Conservation (phyloP, 2,329 filamentous ascomycete genomes). For the Zymoseptoria passerinii region DNA sequence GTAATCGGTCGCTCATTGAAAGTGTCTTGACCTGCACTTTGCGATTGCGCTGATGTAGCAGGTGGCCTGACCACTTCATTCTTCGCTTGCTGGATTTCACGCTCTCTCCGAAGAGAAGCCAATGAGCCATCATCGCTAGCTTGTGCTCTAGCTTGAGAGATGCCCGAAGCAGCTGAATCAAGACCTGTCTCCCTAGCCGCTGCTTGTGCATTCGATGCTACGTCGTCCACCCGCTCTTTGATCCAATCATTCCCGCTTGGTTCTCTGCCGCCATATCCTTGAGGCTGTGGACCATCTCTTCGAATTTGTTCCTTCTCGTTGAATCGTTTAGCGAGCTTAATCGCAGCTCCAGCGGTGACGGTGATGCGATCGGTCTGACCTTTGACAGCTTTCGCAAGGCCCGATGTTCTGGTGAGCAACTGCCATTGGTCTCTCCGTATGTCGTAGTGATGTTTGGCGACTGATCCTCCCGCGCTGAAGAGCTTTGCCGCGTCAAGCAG, state of each 20-base stretch:
- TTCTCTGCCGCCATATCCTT: constrained; percentile 7
- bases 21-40: constrained; percentile 42
- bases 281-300: not conserved
- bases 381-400: constrained; percentile 54
- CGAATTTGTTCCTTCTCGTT: constrained; percentile 36
- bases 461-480: constrained; percentile 39
- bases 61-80: constrained; percentile 46
- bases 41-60: constrained; percentile 26
- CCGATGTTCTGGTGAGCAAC: constrained; percentile 56
- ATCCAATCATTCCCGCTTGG: not conserved
- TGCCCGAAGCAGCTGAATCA: not conserved
- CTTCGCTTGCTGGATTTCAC: constrained; percentile 38
- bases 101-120: constrained; percentile 19
- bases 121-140: constrained; percentile 31
- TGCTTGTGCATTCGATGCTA: not conserved
- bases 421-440: constrained; percentile 55
- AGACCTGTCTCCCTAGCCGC: constrained; percentile 3
- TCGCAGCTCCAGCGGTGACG: constrained; percentile 52
- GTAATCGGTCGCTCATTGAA: constrained; percentile 47
- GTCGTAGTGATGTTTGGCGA: constrained; percentile 47
- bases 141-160: constrained; percentile 11
- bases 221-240: not conserved
- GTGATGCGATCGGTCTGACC: constrained; percentile 54
- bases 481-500: constrained; percentile 45
- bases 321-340: constrained; percentile 50